Percentiles rank a stretch among this genome's conserved stretches.
phyloP scores from a whole-genome alignment of 352 stramenopile species.

The Pythium rhizo-oryzae region DNA sequence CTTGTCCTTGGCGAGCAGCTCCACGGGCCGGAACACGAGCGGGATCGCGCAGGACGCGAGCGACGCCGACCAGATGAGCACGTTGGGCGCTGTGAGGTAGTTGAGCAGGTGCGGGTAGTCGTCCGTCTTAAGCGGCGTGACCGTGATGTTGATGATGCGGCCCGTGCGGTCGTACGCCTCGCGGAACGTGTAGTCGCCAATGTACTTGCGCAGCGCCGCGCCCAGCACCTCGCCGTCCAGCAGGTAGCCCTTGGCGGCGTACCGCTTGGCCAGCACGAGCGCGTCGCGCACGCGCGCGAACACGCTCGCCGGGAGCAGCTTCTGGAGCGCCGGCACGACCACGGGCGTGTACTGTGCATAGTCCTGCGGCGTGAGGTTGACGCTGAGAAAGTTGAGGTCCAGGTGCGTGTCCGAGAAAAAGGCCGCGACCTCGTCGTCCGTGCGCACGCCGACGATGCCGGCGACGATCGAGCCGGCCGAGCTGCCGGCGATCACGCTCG shows the following conservation, averaged over 20 bases:
- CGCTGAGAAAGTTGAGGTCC: slow-evolving; percentile 64
- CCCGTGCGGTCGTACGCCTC: slow-evolving; percentile 98
- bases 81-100: slow-evolving; percentile 98
- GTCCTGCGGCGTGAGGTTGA: slow-evolving; percentile 72
- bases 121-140: slow-evolving; percentile 89
- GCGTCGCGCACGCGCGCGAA: slow-evolving; percentile 54
- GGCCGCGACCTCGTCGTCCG: slow-evolving; percentile 90
- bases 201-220: slow-evolving; percentile 81
- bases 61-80: slow-evolving; percentile 98
- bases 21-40: slow-evolving; percentile 93
- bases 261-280: slow-evolving; percentile 62
- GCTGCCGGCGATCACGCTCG: slow-evolving; percentile 94
- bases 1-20: slow-evolving; percentile 95
- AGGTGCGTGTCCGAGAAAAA: slow-evolving; percentile 51
- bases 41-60: slow-evolving; percentile 96
- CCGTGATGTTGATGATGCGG: slow-evolving; percentile 99
- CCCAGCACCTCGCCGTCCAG: slow-evolving; percentile 71
- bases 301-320: slow-evolving; percentile 44
- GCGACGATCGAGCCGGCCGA: slow-evolving; percentile 95
- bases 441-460: slow-evolving; percentile 91
- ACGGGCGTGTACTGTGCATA: slow-evolving; percentile 55
- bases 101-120: slow-evolving; percentile 98
- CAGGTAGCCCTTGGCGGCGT: slow-evolving; percentile 71
- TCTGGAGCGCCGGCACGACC: slow-evolving; percentile 45
- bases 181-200: slow-evolving; percentile 98